Base-by-base conservation (phyloP, 1,139 yeast species). In the Magnusiomyces fungicola region DNA sequence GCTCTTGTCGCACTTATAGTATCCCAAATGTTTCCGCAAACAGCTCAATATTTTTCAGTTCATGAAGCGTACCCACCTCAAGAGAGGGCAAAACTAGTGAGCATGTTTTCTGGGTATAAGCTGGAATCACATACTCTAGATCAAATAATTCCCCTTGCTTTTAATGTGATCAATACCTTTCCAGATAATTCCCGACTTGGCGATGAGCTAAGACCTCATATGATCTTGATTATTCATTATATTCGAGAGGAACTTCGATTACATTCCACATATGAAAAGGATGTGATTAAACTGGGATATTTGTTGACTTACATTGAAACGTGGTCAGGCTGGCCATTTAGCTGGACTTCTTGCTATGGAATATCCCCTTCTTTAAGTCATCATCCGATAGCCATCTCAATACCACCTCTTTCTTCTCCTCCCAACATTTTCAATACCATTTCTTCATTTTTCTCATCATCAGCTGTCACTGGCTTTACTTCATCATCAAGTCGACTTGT, bases 171-270 rank as follows among this genome's bases (percentile, higher is more conserved):
- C 2, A 16, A n/a, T 10, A 21, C 44, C 10, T 41, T 29, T 41
- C 29, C 29, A 5, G 29, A 38, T 12, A 36, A 41, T 18, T 29
- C 24, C 7, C 19, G 18, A 29, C 16, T 41, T 41, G 33, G 36
- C 10, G 3, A 23, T 5, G 44, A 41, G 19, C 34, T 41, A 65
- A 81, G 50, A 1, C 86, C 88, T 1, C 80, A 77, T 53, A 72
- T 87, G n/a, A 72, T 81, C 0, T 66, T 85, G 32, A 78, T 89
- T 0, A 65, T 90, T 39, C 97, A 90, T 68, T 61, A 88, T 33
- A 67, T 88, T 2, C 69, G 90, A 52, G 97, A 92, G 63, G 97
- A 90, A 54, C 66, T 75, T 42, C 73, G 76, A 50, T 69, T 92
- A 36, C 80, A 84, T 57, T 66, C 79, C 1, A 68, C 81, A 34